phyloP scores from a whole-genome alignment of 768 basidiomycete genomes.

The Tulasnella sp. region DNA sequence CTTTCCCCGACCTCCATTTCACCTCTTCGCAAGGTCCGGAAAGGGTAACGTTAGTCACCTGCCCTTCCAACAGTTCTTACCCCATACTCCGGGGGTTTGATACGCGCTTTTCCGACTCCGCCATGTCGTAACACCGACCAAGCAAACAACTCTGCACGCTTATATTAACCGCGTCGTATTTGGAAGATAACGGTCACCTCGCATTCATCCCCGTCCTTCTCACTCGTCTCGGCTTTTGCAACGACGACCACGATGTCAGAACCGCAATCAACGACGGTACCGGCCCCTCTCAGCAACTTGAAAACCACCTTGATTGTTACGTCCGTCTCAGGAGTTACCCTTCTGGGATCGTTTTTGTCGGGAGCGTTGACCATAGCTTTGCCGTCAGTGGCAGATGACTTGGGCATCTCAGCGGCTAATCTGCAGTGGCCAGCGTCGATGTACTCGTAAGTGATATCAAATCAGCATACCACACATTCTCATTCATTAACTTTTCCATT shows the following conservation, averaged over 20 bases:
- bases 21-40: background rate
- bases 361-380: conserved; percentile 32
- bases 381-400: conserved; percentile 24
- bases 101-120: conserved; percentile 1
- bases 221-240: background rate
- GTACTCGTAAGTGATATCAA: conserved; percentile 31
- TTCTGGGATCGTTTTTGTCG: conserved; percentile 16
- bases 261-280: background rate
- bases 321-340: conserved; percentile 28
- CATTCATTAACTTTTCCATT: background rate
- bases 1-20: background rate
- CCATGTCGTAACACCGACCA: conserved; percentile 1
- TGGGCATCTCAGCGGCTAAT: conserved; percentile 23
- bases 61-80: background rate
- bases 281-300: conserved; percentile 14
- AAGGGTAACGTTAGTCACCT: background rate
- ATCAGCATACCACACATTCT: background rate
- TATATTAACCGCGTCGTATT: conserved; percentile 18
- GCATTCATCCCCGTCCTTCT: background rate
- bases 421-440: conserved; percentile 32
- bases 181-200: background rate
- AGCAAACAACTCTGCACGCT: conserved; percentile 17
- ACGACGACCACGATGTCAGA: background rate
- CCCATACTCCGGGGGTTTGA: background rate
- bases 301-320: conserved; percentile 20